Conservation (phyloP, 148 eudicot genomes). For the Rhododendron vialii region DNA sequence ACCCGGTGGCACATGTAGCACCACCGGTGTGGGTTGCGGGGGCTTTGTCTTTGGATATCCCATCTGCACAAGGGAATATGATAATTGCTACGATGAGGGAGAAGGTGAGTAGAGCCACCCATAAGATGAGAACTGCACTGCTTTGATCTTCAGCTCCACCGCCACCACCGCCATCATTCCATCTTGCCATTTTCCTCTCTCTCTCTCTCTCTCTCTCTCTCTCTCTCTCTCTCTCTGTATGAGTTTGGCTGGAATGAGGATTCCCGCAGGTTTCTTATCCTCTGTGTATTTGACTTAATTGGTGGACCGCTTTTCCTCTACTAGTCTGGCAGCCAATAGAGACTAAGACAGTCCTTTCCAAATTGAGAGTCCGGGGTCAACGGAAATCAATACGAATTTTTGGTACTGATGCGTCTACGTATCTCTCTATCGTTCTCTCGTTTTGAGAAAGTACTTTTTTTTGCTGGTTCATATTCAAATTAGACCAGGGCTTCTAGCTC, state of each 20-base stretch:
- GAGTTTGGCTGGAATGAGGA: neutral
- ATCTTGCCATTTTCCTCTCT: constrained; percentile 3
- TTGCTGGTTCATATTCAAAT: neutral
- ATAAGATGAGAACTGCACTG: constrained; percentile 15
- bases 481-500: neutral
- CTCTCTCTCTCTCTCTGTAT: neutral
- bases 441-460: neutral
- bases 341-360: neutral
- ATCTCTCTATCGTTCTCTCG: neutral
- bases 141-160: constrained; percentile 9
- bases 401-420: neutral
- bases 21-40: constrained; percentile 18
- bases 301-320: neutral
- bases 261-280: constrained; percentile 5
- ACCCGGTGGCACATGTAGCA: constrained; percentile 28
- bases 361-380: neutral
- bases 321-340: constrained; percentile 1
- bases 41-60: constrained; percentile 32
- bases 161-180: neutral
- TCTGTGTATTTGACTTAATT: neutral
- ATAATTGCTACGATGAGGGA: constrained; percentile 17
- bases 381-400: neutral
- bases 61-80: constrained; percentile 41
- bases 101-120: constrained; percentile 28
- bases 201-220: neutral